Conservation (phyloP, 352 stramenopile genomes). For the Pythium dissotocum region DNA sequence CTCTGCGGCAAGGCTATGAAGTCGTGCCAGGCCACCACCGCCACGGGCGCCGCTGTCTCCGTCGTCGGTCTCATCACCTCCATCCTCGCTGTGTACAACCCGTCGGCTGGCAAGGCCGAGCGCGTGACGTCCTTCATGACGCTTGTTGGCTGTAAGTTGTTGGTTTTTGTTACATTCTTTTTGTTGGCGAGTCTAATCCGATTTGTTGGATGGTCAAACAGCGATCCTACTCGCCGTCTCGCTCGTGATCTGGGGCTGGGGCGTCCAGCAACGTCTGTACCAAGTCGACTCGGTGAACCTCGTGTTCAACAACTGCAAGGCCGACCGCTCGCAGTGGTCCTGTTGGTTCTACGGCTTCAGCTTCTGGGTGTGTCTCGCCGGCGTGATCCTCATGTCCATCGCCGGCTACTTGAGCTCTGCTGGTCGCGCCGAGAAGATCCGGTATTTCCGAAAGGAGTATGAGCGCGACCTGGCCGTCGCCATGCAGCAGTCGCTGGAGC, state of each 20-base stretch:
- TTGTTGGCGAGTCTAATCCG: slow-evolving; percentile 1
- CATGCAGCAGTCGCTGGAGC: slow-evolving; percentile 74
- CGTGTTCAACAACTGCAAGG: slow-evolving; percentile 75
- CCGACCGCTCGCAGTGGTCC: slow-evolving; percentile 61
- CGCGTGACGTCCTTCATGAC: slow-evolving; percentile 80
- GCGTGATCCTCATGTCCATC: slow-evolving; percentile 76
- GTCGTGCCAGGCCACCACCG: slow-evolving; percentile 66
- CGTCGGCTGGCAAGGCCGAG: slow-evolving; percentile 71
- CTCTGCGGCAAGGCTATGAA: slow-evolving; percentile 74
- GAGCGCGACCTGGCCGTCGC: slow-evolving; percentile 73
- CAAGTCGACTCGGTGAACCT: slow-evolving; percentile 79
- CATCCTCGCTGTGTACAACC: slow-evolving; percentile 75
- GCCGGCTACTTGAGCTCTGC: slow-evolving; percentile 80
- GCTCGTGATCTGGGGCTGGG: slow-evolving; percentile 77
- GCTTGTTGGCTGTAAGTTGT: slow-evolving; percentile 71
- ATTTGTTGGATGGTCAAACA: slow-evolving; percentile 27
- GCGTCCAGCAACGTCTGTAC: slow-evolving; percentile 78
- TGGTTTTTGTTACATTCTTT: background rate
- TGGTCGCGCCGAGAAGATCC: slow-evolving; percentile 80
- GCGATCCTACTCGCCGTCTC: slow-evolving; percentile 68
- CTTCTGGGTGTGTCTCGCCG: slow-evolving; percentile 84
- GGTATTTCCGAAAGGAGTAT: slow-evolving; percentile 85
- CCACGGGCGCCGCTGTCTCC: slow-evolving; percentile 58
- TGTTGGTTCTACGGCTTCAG: slow-evolving; percentile 89
- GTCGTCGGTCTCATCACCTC: slow-evolving; percentile 61